Evolutionary conservation across 352 stramenopile species (phyloP), one percentile per base, ranked within the genome.

Genomic region (Phytophthora multivora): DNA sequence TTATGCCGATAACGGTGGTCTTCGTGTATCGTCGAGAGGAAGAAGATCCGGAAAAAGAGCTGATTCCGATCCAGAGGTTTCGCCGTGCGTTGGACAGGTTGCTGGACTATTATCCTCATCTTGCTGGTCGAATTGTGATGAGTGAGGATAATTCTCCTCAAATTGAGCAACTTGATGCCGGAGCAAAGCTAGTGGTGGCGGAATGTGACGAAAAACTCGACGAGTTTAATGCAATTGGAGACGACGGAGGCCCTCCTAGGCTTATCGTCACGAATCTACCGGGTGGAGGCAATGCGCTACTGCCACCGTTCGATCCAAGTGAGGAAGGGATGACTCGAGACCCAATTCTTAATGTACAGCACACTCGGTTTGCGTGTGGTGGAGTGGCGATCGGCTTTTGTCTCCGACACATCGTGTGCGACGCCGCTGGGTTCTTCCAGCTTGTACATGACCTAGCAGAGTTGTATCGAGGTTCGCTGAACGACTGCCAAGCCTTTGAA

Each of bases 381-480:
- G 39, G 40, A n/a, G 56, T 71, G 45, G 45, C 63, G 9, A 59
- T 71, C 16, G 56, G 55, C n/a, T 15, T 71, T 16, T 62, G 49
- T 10, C 36, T 71, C 4, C 42, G 49, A 8, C 56, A 66, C n/a
- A 52, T 66, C 5, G 39, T 71, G 28, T 71, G 56, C 26, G 56
- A 71, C 18, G 63, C 49, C 5, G 13, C 26, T 35, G 63, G 63
- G 4, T 66, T 71, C 38, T 71, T 71, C 36, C 63, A 71, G 42
- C 63, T 71, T n/a, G 49, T 55, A 18, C 40, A 16, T 2, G 49
- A 71, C 43, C 40, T 71, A 28, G 31, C 48, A 15, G 56, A 57
- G 35, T n/a, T 71, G 16, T 71, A 66, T 51, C 56, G 49, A 46
- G 42, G 23, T 0, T 56, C 45, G 15, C 4, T 50, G 5, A 4